Conservation (phyloP, 1,284 basidiomycete genomes). For the Paramarasmius palmivorus region DNA sequence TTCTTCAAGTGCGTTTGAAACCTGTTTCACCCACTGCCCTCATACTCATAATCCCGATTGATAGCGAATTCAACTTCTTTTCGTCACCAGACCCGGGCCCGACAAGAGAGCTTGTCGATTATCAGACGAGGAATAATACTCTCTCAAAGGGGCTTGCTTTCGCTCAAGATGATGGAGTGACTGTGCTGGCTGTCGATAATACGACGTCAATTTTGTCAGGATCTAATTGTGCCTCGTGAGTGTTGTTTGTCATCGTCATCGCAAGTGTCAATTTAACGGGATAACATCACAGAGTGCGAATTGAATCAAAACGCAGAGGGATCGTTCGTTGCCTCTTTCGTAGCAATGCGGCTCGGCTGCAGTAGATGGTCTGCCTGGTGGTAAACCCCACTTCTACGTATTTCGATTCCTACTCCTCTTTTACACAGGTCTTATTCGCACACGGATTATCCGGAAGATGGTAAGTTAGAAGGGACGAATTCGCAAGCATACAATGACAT, state of each 20-base stretch:
- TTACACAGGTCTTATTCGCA: constrained; percentile 28
- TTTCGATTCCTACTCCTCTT: neutral
- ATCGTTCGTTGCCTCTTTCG: constrained; percentile 79
- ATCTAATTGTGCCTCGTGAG: constrained; percentile 65
- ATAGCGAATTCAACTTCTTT: constrained; percentile 66
- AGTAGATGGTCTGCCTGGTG: constrained; percentile 69
- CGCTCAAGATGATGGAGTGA: constrained; percentile 53
- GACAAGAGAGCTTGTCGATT: constrained; percentile 65
- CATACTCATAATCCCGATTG: neutral
- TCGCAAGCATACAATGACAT: constrained; percentile 45
- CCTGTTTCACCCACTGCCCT: neutral
- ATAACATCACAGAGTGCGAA: constrained; percentile 71
- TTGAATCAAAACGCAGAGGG: constrained; percentile 68
- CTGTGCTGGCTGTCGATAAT: constrained; percentile 65
- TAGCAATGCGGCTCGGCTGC: constrained; percentile 77
- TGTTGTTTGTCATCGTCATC: constrained; percentile 15
- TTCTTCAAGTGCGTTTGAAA: constrained; percentile 34
- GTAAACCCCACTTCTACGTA: constrained; percentile 6
- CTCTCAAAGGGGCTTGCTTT: constrained; percentile 53
- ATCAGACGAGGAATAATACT: constrained; percentile 47
- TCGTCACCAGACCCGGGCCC: constrained; percentile 62
- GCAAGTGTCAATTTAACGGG: neutral
- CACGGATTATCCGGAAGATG: constrained; percentile 52
- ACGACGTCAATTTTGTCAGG: constrained; percentile 49
- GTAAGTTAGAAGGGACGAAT: constrained; percentile 54